Base-by-base conservation (phyloP, 1,139 yeast species). In the Geotrichum australiense region DNA sequence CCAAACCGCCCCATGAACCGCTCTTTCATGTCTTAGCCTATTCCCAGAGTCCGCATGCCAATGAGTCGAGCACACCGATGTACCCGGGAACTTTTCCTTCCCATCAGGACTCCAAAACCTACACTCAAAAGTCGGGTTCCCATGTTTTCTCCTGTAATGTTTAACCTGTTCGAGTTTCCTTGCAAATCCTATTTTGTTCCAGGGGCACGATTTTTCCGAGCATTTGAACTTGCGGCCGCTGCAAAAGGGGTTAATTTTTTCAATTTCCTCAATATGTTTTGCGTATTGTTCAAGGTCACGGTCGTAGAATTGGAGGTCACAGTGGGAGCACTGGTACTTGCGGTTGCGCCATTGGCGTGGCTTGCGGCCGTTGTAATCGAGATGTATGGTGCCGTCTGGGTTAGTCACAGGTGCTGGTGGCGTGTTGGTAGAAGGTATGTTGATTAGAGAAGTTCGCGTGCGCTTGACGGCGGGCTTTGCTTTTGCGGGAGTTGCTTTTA, bases 1-100 rank as follows among this genome's bases (percentile, higher is more conserved):
- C 36, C 31, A 37, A 7, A 22, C 48, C 24, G 47, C 46, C 3
- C 57, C 58, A 37, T 56, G 60, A 11, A 56, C 55, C 14, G 53
- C 57, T 18, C 53, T 50, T 36, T 56, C 60, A 42, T 56, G 60
- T 10, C 60, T 43, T 5, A 54, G 47, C 6, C 59, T 46, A 44
- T 56, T 56, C 3, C 60, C 60, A 5, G 56, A 49, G 36, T 56
- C 60, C 8, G 58, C 57, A 38, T 56, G 60, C 60, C 60, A 56
- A 42, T 53, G 48, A 3, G 59, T 56, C 5, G 57, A 51, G 42
- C 60, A 56, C 7, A 50, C 51, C 10, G 53, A 48, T 27, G 55
- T 43, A 8, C 59, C 60, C 3, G 55, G 50, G 39, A 49, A 54
- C 39, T 51, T 52, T 24, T 56, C 60, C 11, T 43, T 44, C 15